phyloP scores from a whole-genome alignment of 441 rosid genomes.

The Brassica hybrid region DNA sequence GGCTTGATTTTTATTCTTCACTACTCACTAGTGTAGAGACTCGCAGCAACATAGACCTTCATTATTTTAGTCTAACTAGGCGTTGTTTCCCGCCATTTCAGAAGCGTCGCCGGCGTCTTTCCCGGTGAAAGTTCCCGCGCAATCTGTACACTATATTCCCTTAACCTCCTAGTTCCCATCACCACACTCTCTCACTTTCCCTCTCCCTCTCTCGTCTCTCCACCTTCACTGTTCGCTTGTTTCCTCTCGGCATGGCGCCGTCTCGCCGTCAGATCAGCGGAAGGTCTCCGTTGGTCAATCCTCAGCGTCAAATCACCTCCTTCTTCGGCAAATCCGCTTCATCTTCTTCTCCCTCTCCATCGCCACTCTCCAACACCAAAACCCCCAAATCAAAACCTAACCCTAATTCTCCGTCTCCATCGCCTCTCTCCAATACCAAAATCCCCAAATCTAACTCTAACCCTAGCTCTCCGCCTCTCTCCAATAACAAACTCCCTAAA shows the following conservation, averaged over 20 bases:
- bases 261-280: conserved; percentile 75
- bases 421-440: conserved; percentile 50
- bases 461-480: conserved; percentile 50
- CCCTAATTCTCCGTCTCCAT: conserved; percentile 50
- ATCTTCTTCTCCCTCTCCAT: conserved; percentile 64
- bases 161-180: neutral
- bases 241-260: conserved; percentile 56
- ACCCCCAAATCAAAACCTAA: conserved; percentile 15
- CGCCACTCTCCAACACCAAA: conserved; percentile 30
- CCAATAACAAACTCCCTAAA: conserved; percentile 46
- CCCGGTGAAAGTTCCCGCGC: conserved; percentile 46
- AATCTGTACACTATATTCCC: neutral
- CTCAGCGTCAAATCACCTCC: conserved; percentile 83
- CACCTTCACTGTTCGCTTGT: neutral
- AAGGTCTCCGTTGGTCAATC: conserved; percentile 89
- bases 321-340: conserved; percentile 49
- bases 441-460: conserved; percentile 46
- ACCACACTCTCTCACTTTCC: neutral
- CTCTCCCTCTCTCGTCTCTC: neutral
- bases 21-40: no score
- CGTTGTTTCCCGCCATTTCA: conserved; percentile 48
- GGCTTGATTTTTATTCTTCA: no score
- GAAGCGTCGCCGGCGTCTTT: conserved; percentile 36
- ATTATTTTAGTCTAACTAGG: neutral
- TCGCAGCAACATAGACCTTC: no score